Evolutionary conservation across 2,329 filamentous ascomycete genomes (phyloP), one percentile per base, ranked within the genome.

Genomic region (Tympanopsis confertula): DNA sequence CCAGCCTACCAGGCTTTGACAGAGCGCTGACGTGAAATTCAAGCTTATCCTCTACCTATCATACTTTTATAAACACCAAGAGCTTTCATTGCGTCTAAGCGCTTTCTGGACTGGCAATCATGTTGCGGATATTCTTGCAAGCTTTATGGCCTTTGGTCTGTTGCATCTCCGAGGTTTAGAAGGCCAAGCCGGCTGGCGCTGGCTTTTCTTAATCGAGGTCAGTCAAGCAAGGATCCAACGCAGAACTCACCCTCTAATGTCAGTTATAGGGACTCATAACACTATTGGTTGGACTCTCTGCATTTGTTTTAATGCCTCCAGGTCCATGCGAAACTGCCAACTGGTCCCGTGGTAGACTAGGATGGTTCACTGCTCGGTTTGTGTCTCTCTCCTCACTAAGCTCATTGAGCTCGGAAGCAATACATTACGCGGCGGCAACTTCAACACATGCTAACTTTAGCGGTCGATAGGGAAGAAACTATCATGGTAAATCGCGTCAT

Each of bases 401-500:
- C 2, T 12, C 10, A 3, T 13, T 24, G 4, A 13, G 15, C 18
- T 17, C 14, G 32, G 20, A n/a, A 3, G 35, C 5, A 2, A 18
- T 13, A 13, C 1, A 13, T 1, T n/a, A n/a, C n/a, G n/a, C n/a
- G n/a, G n/a, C n/a, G n/a, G n/a, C n/a, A n/a, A 28, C 24, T 10
- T n/a, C n/a, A 28, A n/a, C 10, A 28, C 10, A 28, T 28, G 24
- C 24, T 28, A 28, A 28, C n/a, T 10, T 10, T 28, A n/a, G 24
- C 24, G 10, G 24, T 3, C 0, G 5, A 35, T 14, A 54, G 68
- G 13, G 74, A 79, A 44, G 69, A 77, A 40, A 59, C 59, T 17
- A 78, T 81, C 40, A 63, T 80, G 2, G 71, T 79, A 28, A 80
- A 78, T 45, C 61, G 78, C 1, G 53, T 66, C 5, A 46, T 67